Evolutionary conservation across 106 monocot genomes (phyloP).

Genomic region (Narthecium ossifragum): DNA sequence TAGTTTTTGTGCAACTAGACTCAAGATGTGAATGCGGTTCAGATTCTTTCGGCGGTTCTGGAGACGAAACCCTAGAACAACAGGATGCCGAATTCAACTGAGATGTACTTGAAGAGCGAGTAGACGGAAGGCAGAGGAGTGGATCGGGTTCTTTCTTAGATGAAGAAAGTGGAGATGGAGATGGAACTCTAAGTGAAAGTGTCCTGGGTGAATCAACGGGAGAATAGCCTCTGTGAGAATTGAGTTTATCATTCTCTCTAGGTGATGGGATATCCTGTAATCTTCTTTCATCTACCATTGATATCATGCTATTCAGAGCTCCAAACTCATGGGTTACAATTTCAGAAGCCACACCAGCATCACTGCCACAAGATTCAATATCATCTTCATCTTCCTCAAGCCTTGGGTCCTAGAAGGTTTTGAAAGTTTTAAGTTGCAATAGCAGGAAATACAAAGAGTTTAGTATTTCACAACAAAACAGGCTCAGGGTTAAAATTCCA

Average conservation of each 20-base stretch:
- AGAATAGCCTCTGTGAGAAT: conserved; percentile 6
- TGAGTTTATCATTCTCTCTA: conserved; percentile 1
- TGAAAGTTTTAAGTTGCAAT: conserved; percentile 3
- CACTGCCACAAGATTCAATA: conserved; percentile 6
- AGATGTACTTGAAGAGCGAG: conserved; percentile 3
- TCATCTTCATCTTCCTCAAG: conserved; percentile 19
- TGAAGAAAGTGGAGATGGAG: conserved; percentile 6
- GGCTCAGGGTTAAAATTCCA: background rate
- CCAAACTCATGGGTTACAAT: background rate
- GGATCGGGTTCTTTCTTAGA: conserved; percentile 20
- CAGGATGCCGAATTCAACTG: conserved; percentile 1
- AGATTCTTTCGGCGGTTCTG: background rate
- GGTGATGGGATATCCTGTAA: background rate
- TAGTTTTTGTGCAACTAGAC: conserved; percentile 7
- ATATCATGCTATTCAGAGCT: background rate
- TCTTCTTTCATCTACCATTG: conserved; percentile 7
- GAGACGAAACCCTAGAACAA: conserved; percentile 13
- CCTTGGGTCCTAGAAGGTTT: conserved; percentile 10
- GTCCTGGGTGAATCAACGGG: conserved; percentile 15
- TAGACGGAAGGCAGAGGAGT: conserved; percentile 1
- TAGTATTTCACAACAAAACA: background rate
- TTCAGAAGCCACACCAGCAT: conserved; percentile 8
- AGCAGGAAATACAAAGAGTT: background rate
- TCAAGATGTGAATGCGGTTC: conserved; percentile 3
- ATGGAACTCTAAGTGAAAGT: conserved; percentile 4